phyloP scores from a whole-genome alignment of 169 alveolate species.

The Plasmodium relictum region DNA sequence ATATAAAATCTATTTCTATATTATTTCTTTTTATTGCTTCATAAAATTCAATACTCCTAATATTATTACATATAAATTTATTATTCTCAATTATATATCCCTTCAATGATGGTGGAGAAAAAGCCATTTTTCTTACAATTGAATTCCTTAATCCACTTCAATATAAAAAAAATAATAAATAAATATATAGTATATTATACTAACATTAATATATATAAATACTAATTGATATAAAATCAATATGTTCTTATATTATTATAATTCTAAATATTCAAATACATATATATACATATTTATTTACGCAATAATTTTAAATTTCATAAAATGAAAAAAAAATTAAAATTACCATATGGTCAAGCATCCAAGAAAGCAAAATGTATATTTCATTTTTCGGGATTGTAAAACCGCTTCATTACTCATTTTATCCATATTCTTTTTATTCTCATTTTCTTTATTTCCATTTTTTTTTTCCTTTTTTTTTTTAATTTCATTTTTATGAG shows the following conservation, averaged over 20 bases:
- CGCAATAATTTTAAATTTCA: too few relatives aligned
- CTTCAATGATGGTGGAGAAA: constrained; percentile 78
- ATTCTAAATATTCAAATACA: too few relatives aligned
- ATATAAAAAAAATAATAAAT: not conserved
- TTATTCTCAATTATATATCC: constrained; percentile 82
- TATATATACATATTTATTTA: too few relatives aligned
- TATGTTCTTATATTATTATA: not conserved
- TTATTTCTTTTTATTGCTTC: not conserved
- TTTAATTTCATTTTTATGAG: too few relatives aligned
- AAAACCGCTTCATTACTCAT: not conserved
- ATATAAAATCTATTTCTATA: constrained; percentile 22
- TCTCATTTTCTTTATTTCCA: not conserved
- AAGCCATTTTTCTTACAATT: constrained; percentile 83
- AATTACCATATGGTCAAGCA: not conserved
- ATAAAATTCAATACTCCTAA: constrained; percentile 13
- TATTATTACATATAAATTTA: constrained; percentile 52
- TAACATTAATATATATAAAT: not conserved
- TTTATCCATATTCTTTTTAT: not conserved
- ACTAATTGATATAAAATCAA: not conserved
- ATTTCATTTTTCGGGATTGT: not conserved
- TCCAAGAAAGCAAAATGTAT: not conserved
- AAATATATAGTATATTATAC: not conserved
- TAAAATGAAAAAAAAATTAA: not conserved
- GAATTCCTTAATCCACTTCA: constrained; percentile 76
- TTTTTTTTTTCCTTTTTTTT: not conserved